Base-by-base conservation (phyloP, 2,329 filamentous ascomycete genomes). In the Canariomyces notabilis region DNA sequence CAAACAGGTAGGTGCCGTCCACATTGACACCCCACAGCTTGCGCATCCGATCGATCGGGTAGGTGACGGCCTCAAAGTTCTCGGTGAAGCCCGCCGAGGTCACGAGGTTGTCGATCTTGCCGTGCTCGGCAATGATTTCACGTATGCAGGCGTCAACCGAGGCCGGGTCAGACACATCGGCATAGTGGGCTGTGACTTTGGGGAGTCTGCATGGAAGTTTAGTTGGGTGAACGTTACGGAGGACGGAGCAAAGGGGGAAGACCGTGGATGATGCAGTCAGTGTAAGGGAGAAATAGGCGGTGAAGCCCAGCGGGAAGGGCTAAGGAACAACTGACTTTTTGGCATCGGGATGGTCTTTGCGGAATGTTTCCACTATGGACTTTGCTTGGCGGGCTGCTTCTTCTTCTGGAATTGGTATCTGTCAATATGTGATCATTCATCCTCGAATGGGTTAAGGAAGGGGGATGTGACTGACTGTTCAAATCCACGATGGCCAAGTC, bases 81-180 rank as follows among this genome's bases (percentile, higher is more conserved):
- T 96, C 91, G 12, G 88, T 93, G 71, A 97, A 95, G 37, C 91
- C 91, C 40, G 91, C 91, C n/a, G 89, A 94, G 20, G 91, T 96
- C 59, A 97, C 90, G 20, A 97, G 78, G 67, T 88, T 84, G 69
- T 95, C 89, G 58, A 96, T 89, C 66, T 86, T 85, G 67, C 84
- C 83, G 64, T 95, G 90, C 49, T 77, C 69, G 39, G 72, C 59
- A 41, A 91, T 64, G 55, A 91, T 77, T 50, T 89, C 84, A 31
- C 74, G 71, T 56, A 96, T 76, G 57, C 85, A 85, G 23, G 73
- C 67, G 48, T 86, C 82, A 52, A 96, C 90, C 6, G 87, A 91
- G 39, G 82, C 79, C 18, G 84, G 84, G 58, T 86, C 80, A 20
- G 88, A 83, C 42, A 96, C 91, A 64, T 96, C 89, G 61, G 85